phyloP scores from a whole-genome alignment of 768 basidiomycete species.

The Kwoniella sp. region DNA sequence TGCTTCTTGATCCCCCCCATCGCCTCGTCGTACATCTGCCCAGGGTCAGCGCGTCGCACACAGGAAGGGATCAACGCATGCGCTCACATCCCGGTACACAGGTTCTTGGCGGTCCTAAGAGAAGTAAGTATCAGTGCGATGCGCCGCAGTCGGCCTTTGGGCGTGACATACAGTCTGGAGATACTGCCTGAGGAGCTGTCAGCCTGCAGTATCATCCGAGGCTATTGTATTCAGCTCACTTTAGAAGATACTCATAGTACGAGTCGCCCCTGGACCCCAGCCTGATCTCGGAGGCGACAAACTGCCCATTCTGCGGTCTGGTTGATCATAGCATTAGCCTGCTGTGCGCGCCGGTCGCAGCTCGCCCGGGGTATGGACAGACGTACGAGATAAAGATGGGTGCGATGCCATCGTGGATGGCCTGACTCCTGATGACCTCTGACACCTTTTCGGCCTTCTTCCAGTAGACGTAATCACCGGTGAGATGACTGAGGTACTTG shows the following conservation, averaged over 20 bases:
- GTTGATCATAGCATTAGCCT: background rate
- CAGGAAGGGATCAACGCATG: no score
- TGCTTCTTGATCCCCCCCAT: constrained; percentile 75
- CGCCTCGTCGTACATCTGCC: constrained; percentile 80
- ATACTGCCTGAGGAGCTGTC: constrained; percentile 61
- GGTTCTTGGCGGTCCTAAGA: constrained; percentile 62
- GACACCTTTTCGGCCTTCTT: constrained; percentile 71
- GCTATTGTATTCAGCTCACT: constrained; percentile 53
- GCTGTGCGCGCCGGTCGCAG: no score
- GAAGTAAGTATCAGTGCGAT: constrained; percentile 2
- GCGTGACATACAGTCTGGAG: constrained; percentile 64
- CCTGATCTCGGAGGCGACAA: constrained; percentile 68
- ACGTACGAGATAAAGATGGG: constrained; percentile 79
- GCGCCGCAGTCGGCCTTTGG: background rate
- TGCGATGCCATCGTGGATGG: constrained; percentile 67
- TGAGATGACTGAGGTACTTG: constrained; percentile 74
- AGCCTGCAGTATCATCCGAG: constrained; percentile 1
- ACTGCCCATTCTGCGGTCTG: constrained; percentile 58
- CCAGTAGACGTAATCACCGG: constrained; percentile 76
- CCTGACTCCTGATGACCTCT: constrained; percentile 62
- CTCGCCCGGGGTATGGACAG: no score
- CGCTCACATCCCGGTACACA: constrained; percentile 68
- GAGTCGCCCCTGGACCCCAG: constrained; percentile 90
- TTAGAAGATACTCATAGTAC: constrained; percentile 81
- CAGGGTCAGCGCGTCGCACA: background rate